Percentiles rank a stretch among this genome's conserved stretches.
Conservation (phyloP, 2,329 filamentous ascomycete genomes). For the Colletotrichum sansevieriae region DNA sequence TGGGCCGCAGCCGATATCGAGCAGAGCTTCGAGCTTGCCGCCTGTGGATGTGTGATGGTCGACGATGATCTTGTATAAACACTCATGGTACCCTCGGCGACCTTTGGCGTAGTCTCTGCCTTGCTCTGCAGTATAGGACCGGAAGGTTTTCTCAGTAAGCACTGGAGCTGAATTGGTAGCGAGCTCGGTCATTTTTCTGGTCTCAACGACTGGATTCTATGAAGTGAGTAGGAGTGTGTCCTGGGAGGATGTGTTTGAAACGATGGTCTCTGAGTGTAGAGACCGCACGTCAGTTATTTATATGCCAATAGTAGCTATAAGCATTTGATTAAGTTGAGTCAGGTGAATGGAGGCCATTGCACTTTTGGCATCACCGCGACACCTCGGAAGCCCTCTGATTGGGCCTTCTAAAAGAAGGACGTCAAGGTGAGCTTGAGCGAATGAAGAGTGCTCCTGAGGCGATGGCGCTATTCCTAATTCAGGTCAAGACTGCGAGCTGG, state of each 20-base stretch:
- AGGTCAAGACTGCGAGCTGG: conserved; percentile 41
- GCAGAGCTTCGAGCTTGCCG: conserved; percentile 56
- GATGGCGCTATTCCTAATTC: conserved; percentile 32
- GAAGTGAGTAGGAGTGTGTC: too few species aligned
- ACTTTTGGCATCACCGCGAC: background rate
- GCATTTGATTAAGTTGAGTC: conserved; percentile 7
- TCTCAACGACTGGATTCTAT: too few species aligned
- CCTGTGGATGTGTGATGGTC: conserved; percentile 60
- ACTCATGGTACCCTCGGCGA: conserved; percentile 58
- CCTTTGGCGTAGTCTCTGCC: conserved; percentile 58
- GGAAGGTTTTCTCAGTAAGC: conserved; percentile 55
- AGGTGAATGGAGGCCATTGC: conserved; percentile 10
- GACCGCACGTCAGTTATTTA: conserved; percentile 21
- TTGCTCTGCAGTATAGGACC: conserved; percentile 57
- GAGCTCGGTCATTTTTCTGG: conserved; percentile 16
- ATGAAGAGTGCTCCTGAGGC: background rate
- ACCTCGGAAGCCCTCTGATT: background rate
- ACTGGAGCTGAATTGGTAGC: conserved; percentile 6
- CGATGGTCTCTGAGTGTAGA: too few species aligned
- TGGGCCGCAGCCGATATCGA: conserved; percentile 71
- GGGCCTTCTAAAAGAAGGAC: conserved; percentile 9
- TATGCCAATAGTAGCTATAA: conserved; percentile 1
- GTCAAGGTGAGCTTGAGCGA: conserved; percentile 5
- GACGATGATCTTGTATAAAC: conserved; percentile 62
- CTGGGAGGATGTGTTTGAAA: background rate